phyloP scores from a whole-genome alignment of 2,329 filamentous ascomycete genomes.

The Spiromastix sp. region DNA sequence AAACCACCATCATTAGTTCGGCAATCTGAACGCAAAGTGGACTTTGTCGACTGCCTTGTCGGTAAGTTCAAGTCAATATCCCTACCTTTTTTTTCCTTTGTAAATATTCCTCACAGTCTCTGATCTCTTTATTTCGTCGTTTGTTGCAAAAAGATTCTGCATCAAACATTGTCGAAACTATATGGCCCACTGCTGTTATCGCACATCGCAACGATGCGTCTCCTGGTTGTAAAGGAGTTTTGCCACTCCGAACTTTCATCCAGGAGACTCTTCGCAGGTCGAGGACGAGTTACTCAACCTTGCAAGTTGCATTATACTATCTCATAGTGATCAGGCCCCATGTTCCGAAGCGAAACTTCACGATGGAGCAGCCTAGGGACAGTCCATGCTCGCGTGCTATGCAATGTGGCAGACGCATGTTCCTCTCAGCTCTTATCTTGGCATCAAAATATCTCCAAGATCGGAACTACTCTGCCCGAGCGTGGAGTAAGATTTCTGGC shows the following conservation, averaged over 20 bases:
- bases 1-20: slow-evolving; percentile 68
- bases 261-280: slow-evolving; percentile 93
- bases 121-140: slow-evolving; percentile 16
- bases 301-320: slow-evolving; percentile 95
- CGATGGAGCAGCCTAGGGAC: slow-evolving; percentile 71
- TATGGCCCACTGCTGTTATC: slow-evolving; percentile 86
- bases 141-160: slow-evolving; percentile 92
- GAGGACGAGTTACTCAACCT: slow-evolving; percentile 90
- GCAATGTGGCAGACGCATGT: slow-evolving; percentile 95
- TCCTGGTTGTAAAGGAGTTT: slow-evolving; percentile 59
- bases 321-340: slow-evolving; percentile 86
- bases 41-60: slow-evolving; percentile 93
- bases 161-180: slow-evolving; percentile 91
- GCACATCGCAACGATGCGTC: slow-evolving; percentile 60
- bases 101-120: too few relatives aligned
- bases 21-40: slow-evolving; percentile 84
- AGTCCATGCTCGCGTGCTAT: slow-evolving; percentile 64
- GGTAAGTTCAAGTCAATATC: slow-evolving; percentile 57
- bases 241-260: slow-evolving; percentile 90
- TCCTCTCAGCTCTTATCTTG: slow-evolving; percentile 84
- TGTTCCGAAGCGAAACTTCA: slow-evolving; percentile 74
- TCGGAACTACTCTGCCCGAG: slow-evolving; percentile 91
- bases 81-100: slow-evolving; percentile 16
- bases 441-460: slow-evolving; percentile 98
- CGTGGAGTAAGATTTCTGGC: slow-evolving; percentile 99